These are phyloP conservation scores for Funneliformis geosporum DNA, from an alignment of 192 early-diverging fungal species.

Conservation along the genomic window DNA sequence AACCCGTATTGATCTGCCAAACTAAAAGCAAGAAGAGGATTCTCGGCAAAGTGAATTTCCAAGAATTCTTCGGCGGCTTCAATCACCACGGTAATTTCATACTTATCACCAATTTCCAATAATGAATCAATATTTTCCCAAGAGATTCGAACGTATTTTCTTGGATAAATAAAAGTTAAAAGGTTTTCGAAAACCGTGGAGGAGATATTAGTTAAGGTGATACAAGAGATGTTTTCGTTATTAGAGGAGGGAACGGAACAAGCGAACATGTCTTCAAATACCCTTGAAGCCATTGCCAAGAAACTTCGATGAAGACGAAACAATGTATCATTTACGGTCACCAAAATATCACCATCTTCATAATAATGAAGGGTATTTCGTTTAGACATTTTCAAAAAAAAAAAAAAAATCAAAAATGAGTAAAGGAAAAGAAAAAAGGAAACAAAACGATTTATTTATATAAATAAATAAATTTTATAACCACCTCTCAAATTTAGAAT, in stretches of 20 bases:
- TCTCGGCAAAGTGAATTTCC: neutral
- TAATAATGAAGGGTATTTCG: neutral
- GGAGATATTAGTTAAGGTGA: neutral
- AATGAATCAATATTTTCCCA: neutral
- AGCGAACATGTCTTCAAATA: conserved; percentile 6
- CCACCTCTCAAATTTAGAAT: neutral
- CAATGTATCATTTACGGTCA: neutral
- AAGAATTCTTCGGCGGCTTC: neutral
- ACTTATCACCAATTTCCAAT: conserved; percentile 3
- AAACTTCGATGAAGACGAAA: neutral
- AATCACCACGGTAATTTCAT: neutral
- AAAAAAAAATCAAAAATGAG: neutral
- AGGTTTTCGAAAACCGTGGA: neutral
- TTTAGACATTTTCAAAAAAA: neutral
- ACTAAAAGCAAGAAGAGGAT: neutral
- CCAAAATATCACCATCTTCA: neutral
- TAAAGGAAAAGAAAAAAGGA: neutral
- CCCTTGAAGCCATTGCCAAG: neutral
- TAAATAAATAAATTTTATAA: neutral
- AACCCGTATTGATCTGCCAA: neutral
- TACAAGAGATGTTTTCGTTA: neutral
- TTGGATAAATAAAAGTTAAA: neutral
- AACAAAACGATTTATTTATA: neutral
- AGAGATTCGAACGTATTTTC: neutral
- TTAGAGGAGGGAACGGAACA: neutral